Base-by-base conservation (phyloP, 2,329 filamentous ascomycete genomes). In the Cladosporium colombiae region DNA sequence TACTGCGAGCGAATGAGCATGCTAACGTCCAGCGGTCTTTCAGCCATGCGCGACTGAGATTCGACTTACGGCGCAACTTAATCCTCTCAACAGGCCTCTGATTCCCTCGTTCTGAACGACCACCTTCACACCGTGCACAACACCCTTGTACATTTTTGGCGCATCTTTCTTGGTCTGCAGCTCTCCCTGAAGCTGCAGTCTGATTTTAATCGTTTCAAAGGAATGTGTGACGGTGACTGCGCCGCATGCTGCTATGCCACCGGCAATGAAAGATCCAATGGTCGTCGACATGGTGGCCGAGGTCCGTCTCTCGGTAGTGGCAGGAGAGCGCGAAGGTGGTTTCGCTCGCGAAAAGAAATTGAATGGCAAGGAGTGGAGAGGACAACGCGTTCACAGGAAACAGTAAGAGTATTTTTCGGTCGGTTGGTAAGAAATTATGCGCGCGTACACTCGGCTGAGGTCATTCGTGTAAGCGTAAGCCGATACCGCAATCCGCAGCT, bases 121-220 rank as follows among this genome's bases (percentile, higher is more conserved):
- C 72, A 97, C 92, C 68, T 88, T 87, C 62, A 97, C 91, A 71
- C 93, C 95, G 77, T 99, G 95, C 70, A 97, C 81, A 33, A 96
- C 94, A 37, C 95, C 95, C 69, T 87, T 89, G 83, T 99, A 99
- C 81, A 96, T 86, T 74, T 92, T 91, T 70, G 91, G 90, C 66
- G 94, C 92, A 76, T 93, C 88, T 72, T 88, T 88, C 77, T 93
- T 97, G 66, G 89, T 84, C 76, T 97, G 92, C 64, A 99, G 86
- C 80, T 99, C 95, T 79, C 95, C 95, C 80, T 99, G 95, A 64
- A 99, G 81, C 82, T 99, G 95, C 86, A 99, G 88, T 74, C 92
- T 91, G 77, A 98, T 98, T 86, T 99, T 99, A 78, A 99, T 93
- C 14, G 94, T 98, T 81, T 99, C 95, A 82, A 98, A 98, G 65